Conservation (phyloP, 2,329 filamentous ascomycete genomes). For the Triangularia verruculosa region DNA sequence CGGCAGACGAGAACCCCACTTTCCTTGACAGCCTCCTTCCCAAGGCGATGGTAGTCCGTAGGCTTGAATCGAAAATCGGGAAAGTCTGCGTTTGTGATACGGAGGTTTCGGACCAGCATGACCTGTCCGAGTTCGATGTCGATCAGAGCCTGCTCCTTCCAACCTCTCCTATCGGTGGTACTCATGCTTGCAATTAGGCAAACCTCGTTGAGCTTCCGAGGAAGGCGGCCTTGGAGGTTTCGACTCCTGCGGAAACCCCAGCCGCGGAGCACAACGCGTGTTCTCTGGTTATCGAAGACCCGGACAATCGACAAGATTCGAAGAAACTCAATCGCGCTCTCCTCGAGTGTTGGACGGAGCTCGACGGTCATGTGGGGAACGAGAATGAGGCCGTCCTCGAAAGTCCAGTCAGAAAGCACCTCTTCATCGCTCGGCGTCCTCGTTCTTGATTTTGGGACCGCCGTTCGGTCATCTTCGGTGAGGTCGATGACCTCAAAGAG, state of each 20-base stretch:
- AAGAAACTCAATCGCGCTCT: constrained; percentile 33
- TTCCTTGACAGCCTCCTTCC: constrained; percentile 25
- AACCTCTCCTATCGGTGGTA: constrained; percentile 33
- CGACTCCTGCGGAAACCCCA: constrained; percentile 37
- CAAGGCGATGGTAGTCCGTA: constrained; percentile 22
- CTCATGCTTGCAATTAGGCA: constrained; percentile 43
- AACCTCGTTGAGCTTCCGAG: constrained; percentile 42
- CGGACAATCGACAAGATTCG: constrained; percentile 38
- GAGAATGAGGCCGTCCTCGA: background rate
- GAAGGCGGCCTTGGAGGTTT: constrained; percentile 37
- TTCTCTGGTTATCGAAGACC: background rate
- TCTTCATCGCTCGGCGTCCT: background rate
- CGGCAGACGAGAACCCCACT: constrained; percentile 49
- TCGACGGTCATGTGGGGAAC: constrained; percentile 12
- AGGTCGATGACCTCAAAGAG: constrained; percentile 21
- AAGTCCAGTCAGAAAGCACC: background rate
- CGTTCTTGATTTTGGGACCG: background rate
- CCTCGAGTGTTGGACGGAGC: background rate
- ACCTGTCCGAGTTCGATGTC: constrained; percentile 43
- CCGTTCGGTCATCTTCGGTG: constrained; percentile 4
- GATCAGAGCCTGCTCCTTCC: constrained; percentile 38
- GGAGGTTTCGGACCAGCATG: constrained; percentile 40
- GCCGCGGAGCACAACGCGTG: constrained; percentile 40
- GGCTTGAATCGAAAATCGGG: constrained; percentile 36
- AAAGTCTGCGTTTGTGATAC: constrained; percentile 54